Base-by-base conservation (phyloP, 2,329 filamentous ascomycete species). In the Samsoniella hepiali region DNA sequence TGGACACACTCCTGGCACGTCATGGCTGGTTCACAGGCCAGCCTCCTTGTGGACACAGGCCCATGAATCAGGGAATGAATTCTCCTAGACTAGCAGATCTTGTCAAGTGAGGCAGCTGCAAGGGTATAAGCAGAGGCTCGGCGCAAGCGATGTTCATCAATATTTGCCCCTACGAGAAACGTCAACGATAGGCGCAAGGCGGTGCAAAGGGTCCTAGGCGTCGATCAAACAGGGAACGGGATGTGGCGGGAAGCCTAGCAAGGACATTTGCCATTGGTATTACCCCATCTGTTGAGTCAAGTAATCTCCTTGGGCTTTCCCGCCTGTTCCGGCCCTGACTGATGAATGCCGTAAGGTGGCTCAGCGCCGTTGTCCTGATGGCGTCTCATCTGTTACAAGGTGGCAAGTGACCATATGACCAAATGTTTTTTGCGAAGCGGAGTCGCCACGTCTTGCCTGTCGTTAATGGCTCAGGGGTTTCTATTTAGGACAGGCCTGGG, bases 161-260 rank as follows among this genome's bases (percentile, higher is more conserved):
- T 31, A 17, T 9, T 53, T 32, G 34, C 34, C 13, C 47, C 47
- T 17, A 13, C 5, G 8, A 10, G n/a, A 31, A 60, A 27, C 27
- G 29, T 15, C 36, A 27, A 44, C 11, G 10, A 29, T 45, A 15
- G 17, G 11, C 29, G 5, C 36, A 53, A 53, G 58, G 47, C 49
- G 38, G 17, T 42, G n/a, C 40, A 45, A 61, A 36, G 31, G 38
- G 38, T n/a, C 50, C 50, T 36, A 6, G n/a, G 5, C 31, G 58
- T 55, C 49, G 40, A 55, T 61, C 50, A 2, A 36, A 47, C 38
- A 55, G 29, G 42, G 42, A 29, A 54, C 49, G 38, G 58, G 22
- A 54, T 54, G 49, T 54, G 58, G 58, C 49, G 38, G 6, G 38
- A 32, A 40, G 47, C 38, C 36, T 10, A 27, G 22, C 42, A 38